Conservation (phyloP, 305 asterid species). For the Striga hermonthica region DNA sequence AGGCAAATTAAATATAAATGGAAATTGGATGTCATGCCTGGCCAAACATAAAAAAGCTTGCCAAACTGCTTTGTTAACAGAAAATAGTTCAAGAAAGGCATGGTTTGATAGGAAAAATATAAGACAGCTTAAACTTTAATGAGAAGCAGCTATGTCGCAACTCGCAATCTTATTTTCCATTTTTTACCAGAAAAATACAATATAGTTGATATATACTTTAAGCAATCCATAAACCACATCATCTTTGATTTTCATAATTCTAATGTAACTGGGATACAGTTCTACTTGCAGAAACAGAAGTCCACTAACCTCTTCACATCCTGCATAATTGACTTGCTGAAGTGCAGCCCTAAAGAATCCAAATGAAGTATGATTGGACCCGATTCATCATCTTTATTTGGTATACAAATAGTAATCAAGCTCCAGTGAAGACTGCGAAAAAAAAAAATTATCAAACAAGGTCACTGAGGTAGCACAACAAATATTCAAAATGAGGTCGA, state of each 20-base stretch:
- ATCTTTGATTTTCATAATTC: conserved; percentile 5
- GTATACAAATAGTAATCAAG: conserved; percentile 86
- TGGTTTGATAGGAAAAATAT: neutral
- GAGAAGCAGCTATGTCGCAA: neutral
- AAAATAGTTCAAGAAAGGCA: neutral
- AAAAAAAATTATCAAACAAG: conserved; percentile 32
- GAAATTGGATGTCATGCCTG: neutral
- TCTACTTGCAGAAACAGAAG: conserved; percentile 20
- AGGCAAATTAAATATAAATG: too few species aligned
- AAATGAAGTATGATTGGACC: conserved; percentile 79
- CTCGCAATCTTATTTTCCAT: neutral
- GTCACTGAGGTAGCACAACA: conserved; percentile 28
- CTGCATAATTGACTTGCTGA: conserved; percentile 53
- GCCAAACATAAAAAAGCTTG: neutral
- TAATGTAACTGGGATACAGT: conserved; percentile 8
- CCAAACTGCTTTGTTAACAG: neutral
- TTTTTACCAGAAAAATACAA: too few species aligned
- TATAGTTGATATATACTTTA: too few species aligned
- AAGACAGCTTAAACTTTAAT: neutral
- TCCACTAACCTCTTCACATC: conserved; percentile 64
- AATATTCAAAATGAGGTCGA: conserved; percentile 23
- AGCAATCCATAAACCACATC: neutral
- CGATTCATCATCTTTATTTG: conserved; percentile 62
- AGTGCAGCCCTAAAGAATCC: conserved; percentile 83
- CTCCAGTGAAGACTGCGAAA: conserved; percentile 86